Evolutionary conservation across 352 stramenopile genomes (phyloP).

Genomic region (Peronospora destructor): DNA sequence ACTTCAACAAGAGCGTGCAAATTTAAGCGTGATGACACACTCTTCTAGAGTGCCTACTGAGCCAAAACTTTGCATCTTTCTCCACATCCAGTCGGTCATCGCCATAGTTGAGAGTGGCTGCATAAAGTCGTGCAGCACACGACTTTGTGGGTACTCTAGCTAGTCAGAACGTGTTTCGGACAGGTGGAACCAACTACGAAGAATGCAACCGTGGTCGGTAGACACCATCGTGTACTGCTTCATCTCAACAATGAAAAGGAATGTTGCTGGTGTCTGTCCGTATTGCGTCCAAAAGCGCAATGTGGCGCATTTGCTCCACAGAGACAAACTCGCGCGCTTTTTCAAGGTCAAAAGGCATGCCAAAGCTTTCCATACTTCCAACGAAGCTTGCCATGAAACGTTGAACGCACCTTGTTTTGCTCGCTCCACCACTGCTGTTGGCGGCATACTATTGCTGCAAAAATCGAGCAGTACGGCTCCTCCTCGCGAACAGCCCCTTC

Average conservation of each 20-base stretch:
- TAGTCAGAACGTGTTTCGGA: slow-evolving; percentile 76
- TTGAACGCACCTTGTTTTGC: slow-evolving; percentile 69
- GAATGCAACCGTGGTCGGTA: slow-evolving; percentile 72
- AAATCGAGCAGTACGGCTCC: slow-evolving; percentile 70
- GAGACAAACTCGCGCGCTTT: slow-evolving; percentile 58
- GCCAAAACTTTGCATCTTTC: slow-evolving; percentile 42
- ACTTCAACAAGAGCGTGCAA: slow-evolving; percentile 63
- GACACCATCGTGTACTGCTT: slow-evolving; percentile 73
- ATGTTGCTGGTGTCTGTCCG: slow-evolving; percentile 82
- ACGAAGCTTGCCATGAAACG: slow-evolving; percentile 73
- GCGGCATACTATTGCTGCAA: slow-evolving; percentile 53
- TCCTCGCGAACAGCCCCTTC: slow-evolving; percentile 75
- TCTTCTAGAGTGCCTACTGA: slow-evolving; percentile 61
- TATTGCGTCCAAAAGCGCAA: slow-evolving; percentile 80
- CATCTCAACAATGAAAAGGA: slow-evolving; percentile 64
- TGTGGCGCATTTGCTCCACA: slow-evolving; percentile 75
- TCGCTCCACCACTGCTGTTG: slow-evolving; percentile 49
- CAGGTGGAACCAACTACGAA: slow-evolving; percentile 76
- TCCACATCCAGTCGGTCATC: slow-evolving; percentile 42
- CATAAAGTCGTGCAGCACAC: too few relatives aligned
- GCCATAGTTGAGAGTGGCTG: slow-evolving; percentile 40
- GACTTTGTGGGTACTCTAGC: slow-evolving; percentile 69
- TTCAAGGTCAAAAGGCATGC: slow-evolving; percentile 59
- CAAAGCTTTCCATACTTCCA: slow-evolving; percentile 77
- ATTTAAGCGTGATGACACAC: slow-evolving; percentile 67